phyloP scores from a whole-genome alignment of 768 basidiomycete genomes.

The Leucocoprinus leucothites region DNA sequence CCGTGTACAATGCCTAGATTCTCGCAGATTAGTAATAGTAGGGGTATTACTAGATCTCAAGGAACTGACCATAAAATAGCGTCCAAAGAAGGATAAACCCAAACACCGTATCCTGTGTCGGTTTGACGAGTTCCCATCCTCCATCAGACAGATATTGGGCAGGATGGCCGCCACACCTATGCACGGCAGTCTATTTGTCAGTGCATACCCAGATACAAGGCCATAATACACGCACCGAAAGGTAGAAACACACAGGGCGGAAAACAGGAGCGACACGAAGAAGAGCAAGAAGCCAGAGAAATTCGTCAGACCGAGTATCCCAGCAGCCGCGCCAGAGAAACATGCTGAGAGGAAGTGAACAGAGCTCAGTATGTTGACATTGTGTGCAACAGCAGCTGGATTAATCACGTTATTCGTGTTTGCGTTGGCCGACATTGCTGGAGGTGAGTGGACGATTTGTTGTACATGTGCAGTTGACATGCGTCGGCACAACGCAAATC shows the following conservation, averaged over 20 bases:
- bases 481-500: not conserved
- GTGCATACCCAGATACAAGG: not conserved
- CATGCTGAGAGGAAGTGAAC: conserved; percentile 80
- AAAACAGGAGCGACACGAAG: conserved; percentile 60
- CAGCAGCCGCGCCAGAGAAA: conserved; percentile 85
- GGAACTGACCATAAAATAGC: conserved; percentile 76
- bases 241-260: conserved; percentile 59
- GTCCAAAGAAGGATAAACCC: conserved; percentile 95
- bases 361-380: conserved; percentile 61
- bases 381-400: conserved; percentile 52
- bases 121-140: conserved; percentile 66
- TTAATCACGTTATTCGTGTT: conserved; percentile 42
- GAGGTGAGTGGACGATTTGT: too few relatives aligned
- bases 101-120: conserved; percentile 88
- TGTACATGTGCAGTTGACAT: not conserved
- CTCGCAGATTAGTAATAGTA: conserved; percentile 3
- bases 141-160: conserved; percentile 63
- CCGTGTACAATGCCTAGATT: conserved; percentile 49
- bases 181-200: not conserved
- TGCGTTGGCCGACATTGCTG: conserved; percentile 11
- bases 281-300: conserved; percentile 82
- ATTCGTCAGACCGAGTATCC: conserved; percentile 87
- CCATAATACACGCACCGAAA: conserved; percentile 25
- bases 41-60: conserved; percentile 4
- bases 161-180: conserved; percentile 67